phyloP scores from a whole-genome alignment of 2,329 filamentous ascomycete species.

The Ophiostoma sp. region DNA sequence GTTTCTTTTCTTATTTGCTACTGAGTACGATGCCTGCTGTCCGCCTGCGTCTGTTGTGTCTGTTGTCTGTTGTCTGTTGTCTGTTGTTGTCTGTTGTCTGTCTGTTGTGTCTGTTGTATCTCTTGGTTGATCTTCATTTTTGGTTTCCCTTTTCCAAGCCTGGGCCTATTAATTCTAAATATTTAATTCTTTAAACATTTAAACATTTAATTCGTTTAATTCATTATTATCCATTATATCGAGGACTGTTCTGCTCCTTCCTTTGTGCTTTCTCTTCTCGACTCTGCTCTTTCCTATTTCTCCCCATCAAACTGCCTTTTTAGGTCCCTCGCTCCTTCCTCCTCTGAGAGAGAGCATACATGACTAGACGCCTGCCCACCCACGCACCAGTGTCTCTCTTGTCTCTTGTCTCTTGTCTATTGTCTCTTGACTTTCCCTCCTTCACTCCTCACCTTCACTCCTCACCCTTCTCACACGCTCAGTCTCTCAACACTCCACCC shows the following conservation, averaged over 20 bases:
- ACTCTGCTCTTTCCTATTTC: neutral
- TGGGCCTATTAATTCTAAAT: neutral
- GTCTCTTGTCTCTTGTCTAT: slow-evolving; percentile 2
- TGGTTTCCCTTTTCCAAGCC: neutral
- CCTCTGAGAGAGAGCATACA: slow-evolving; percentile 19
- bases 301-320: slow-evolving; percentile 3
- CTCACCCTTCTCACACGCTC: neutral
- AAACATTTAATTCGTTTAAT: neutral
- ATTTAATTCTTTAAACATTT: neutral
- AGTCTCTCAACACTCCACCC: neutral
- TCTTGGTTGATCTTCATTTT: neutral
- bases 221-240: neutral
- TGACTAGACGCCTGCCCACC: slow-evolving; percentile 25
- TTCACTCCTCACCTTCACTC: neutral
- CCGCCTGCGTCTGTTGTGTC: slow-evolving; percentile 6
- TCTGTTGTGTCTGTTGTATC: neutral
- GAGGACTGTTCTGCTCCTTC: neutral
- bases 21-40: neutral
- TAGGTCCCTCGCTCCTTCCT: slow-evolving; percentile 12
- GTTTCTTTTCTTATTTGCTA: slow-evolving; percentile 11
- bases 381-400: slow-evolving; percentile 12
- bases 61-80: slow-evolving; percentile 2
- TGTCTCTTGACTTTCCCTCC: neutral
- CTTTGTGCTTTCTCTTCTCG: neutral
- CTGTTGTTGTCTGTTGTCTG: slow-evolving; percentile 10